Evolutionary conservation across 108 stramenopile species (phyloP), one percentile per base, ranked within the genome.

Genomic region (Fistulifera solaris): DNA sequence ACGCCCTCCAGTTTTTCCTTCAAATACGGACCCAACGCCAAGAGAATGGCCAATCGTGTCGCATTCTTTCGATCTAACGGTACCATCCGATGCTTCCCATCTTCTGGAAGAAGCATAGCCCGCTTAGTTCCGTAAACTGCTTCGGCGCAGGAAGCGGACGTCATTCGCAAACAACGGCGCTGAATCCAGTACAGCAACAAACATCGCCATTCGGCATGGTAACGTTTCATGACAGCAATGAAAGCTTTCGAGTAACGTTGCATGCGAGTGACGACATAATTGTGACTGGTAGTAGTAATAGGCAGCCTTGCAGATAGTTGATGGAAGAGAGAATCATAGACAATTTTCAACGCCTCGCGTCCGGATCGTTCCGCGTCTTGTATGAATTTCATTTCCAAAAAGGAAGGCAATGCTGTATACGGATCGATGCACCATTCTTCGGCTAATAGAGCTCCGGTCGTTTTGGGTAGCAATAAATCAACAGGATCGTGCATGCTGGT

Each of bases 361-460:
- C 62, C 74, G 6, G 82, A 81, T 61, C 64, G 52, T 1, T 59
- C 56, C 19, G 80, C 73, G 44, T 77, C 83, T 52, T 83, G 73
- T 24, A 86, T 80, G 62, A 83, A 71, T 0, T 69, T 82, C 58
- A 83, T 70, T 63, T 90, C 89, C 45, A 83, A 63, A 62, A 90
- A 90, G 31, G 89, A 90, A 1, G 83, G 89, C n/a, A 86, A 56
- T 40, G 75, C 75, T 2, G 84, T 75, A 11, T 63, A 44, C 15
- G 84, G 89, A 68, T 84, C 56, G 58, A 90, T 80, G 28, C 80
- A 82, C 59, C 61, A 70, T 71, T 90, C 89, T 62, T 90, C 89
- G 17, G 85, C 80, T 31, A 89, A 67, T 27, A 89, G 75, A 0
- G 81, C 87, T 16, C 77, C 83, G 7, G 76, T 61, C 26, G 81